Base-by-base conservation (phyloP, 768 basidiomycete species). In the Boletus subparvulus region DNA sequence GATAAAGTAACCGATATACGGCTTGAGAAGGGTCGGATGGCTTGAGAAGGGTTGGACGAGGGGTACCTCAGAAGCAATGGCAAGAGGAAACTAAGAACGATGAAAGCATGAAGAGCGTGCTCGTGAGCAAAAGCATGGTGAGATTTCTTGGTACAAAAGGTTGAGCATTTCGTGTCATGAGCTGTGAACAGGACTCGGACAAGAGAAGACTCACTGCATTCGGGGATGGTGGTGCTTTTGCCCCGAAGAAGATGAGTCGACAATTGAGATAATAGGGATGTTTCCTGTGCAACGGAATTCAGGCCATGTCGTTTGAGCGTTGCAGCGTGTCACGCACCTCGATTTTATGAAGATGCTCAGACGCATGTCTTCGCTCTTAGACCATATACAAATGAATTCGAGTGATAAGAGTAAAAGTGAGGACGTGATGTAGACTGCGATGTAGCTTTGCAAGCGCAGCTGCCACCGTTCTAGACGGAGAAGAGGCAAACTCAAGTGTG, bases 231-330 rank as follows among this genome's bases (percentile, higher is more conserved):
- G 35, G 52, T 9, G 37, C 39, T 50, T 61, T 65, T 4, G 68
- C 60, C 80, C 81, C 50, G 17, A 89, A 67, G 65, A 87, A 88
- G 9, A 90, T 59, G 6, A 88, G 72, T n/a, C 82, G 81, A 1
- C 87, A 87, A 51, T 90, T 90, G 24, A 90, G 75, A 63, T 89
- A 85, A 60, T 83, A 82, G 0, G 87, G 87, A 57, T 90, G 87
- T 70, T 87, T 90, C 64, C 88, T 90, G 58, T 43, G n/a, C 6
- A 39, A 41, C 21, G 0, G n/a, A 4, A 35, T 43, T 48, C 41
- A 11, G 24, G 43, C 5, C 10, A 55, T 43, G 2, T 19, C 10
- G 42, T n/a, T 19, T 7, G 12, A 19, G 11, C 6, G 1, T 19
- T 6, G 14, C 4, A 16, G n/a, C 9, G 30, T 6, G 21, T 8